Percentiles rank a stretch among this genome's conserved stretches.
Evolutionary conservation across 345 rosid species (phyloP).

Genomic region (Corchorus olitorius): DNA sequence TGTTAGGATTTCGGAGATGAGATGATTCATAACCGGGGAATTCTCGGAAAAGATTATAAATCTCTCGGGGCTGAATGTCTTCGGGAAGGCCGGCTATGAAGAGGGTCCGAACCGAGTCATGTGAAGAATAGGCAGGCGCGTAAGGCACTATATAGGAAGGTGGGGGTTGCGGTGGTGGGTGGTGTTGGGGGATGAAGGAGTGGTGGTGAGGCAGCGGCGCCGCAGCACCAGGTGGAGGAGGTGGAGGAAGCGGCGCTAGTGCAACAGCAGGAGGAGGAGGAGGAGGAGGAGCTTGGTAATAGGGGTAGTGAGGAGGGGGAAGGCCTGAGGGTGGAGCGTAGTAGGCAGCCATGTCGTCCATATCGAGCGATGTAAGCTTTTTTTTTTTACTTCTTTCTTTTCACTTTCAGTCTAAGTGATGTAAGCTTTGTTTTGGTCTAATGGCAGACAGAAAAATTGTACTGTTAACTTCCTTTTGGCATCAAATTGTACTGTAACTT

Average conservation of each 20-base stretch:
- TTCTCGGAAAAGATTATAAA: slow-evolving; percentile 84
- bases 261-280: slow-evolving; percentile 20
- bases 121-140: slow-evolving; percentile 21
- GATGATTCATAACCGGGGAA: slow-evolving; percentile 90
- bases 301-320: slow-evolving; percentile 30
- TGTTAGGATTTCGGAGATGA: slow-evolving; percentile 61
- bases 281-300: slow-evolving; percentile 36
- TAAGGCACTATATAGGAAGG: slow-evolving; percentile 36
- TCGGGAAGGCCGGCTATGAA: slow-evolving; percentile 91
- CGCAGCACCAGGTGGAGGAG: slow-evolving; percentile 31
- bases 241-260: slow-evolving; percentile 28
- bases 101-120: slow-evolving; percentile 76
- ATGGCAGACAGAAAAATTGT: background rate
- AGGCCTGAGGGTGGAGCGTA: slow-evolving; percentile 45
- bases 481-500: too few species aligned
- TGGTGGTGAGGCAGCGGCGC: slow-evolving; percentile 29
- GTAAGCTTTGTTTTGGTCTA: background rate
- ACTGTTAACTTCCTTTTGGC: too few species aligned
- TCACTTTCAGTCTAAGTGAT: too few species aligned
- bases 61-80: slow-evolving; percentile 84
- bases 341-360: slow-evolving; percentile 66
- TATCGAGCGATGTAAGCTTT: slow-evolving; percentile 6
- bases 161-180: background rate
- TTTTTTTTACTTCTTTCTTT: too few species aligned
- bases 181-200: slow-evolving; percentile 35